Evolutionary conservation across 106 monocot species (phyloP).

Genomic region (Dioscorea dumetorum): DNA sequence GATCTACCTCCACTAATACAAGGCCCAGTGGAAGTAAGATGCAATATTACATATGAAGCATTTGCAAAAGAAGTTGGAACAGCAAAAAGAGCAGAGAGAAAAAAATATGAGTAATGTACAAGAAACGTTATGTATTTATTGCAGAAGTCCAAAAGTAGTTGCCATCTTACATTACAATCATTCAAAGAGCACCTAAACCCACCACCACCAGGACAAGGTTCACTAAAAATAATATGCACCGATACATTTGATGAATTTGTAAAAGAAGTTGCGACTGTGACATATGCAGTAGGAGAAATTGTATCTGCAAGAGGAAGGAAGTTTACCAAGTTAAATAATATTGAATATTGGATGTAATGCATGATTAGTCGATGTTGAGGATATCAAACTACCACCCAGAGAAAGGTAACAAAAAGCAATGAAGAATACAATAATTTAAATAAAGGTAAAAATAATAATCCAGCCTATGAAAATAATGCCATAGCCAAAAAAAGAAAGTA

Average conservation of each 20-base stretch:
- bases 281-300: slow-evolving; percentile 73
- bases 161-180: slow-evolving; percentile 75
- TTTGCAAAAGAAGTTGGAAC: too few species aligned
- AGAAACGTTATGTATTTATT: too few species aligned
- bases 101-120: neutral
- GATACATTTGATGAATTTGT: slow-evolving; percentile 71
- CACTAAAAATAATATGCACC: slow-evolving; percentile 57
- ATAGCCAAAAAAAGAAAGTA: too few species aligned
- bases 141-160: neutral
- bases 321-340: neutral
- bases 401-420: neutral
- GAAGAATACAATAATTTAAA: neutral
- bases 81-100: neutral
- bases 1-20: too few species aligned
- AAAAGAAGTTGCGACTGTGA: slow-evolving; percentile 46
- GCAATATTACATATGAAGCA: too few species aligned
- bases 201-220: slow-evolving; percentile 72
- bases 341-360: neutral
- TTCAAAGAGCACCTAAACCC: slow-evolving; percentile 63
- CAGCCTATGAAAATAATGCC: too few species aligned
- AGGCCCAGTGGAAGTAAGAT: too few species aligned
- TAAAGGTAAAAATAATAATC: too few species aligned
- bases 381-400: neutral
- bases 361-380: neutral
- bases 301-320: slow-evolving; percentile 62